Base-by-base conservation (phyloP, 2,329 filamentous ascomycete genomes). In the Monilinia polystroma region DNA sequence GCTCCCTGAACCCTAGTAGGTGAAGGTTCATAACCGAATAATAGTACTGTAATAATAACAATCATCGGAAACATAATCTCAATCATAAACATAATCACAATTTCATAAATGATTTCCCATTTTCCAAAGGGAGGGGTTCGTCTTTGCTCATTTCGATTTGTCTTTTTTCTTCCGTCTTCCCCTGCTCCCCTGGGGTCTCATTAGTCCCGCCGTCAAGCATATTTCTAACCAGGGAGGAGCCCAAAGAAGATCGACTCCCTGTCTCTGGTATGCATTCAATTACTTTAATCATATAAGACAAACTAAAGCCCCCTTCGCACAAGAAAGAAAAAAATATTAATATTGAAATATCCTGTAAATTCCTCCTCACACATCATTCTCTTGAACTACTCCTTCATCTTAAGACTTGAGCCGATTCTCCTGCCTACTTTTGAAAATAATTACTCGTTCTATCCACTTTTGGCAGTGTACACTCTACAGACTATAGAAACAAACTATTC, bases 281-380 rank as follows among this genome's bases (percentile, higher is more conserved):
- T 68, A 62, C 57, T 35, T 65, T 67, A 63, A 66, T 72, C 69
- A 70, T 74, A 74, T 75, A 75, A 75, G 73, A 75, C 68, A 73
- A 62, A 63, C 38, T 57, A 51, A 66, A 70, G 67, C 70, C 64
- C 72, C 73, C 72, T 73, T 72, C 70, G 58, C 68, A 70, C 62
- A 59, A 59, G 55, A 54, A 54, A 38, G 41, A 49, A 62, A 51
- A 53, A 67, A 69, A 62, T 69, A 66, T 68, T 70, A 63, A 64
- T 68, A 64, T 63, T 59, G 62, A 64, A 54, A 54, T 67, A 60
- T 69, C 54, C 53, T 67, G 41, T 69, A 67, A 63, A 67, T 68
- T 59, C 57, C 67, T 58, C 58, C 54, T 60, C 60, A 52, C 20
- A 51, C 65, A 63, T 56, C 57, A 56, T 54, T 51, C 65, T 63